Evolutionary conservation across 1,139 yeast species (phyloP), one percentile per base, ranked within the genome.

Genomic region (Blastobotrys buckinghamii): DNA sequence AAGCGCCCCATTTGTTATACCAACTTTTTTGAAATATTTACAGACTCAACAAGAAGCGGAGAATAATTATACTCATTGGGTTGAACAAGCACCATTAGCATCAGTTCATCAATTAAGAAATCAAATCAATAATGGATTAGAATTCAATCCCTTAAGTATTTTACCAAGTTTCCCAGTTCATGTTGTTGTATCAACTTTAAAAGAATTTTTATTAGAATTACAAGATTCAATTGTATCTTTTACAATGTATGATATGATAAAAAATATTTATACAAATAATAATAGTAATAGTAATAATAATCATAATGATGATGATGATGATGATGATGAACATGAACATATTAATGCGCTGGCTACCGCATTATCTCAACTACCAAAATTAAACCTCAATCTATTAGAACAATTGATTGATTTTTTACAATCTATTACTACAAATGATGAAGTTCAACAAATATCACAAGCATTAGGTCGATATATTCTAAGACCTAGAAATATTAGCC

Each of bases 211-310:
- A 29, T 70, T 87, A 62, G 96, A 89, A 63, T 72, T 89, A 45
- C 96, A 96, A 0, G 90, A 84, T 56, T 82, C 95, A 0, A 66
- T 88, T 33, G 77, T 89, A 12, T 82, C 95, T 1, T 74, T 76
- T 55, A 77, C 79, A 26, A 73, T 79, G 47, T 83, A 81, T 60
- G 92, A 86, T 59, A 69, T 84, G 49, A 73, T 85, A 55, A 79
- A 79, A 60, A 75, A 81, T 2, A 70, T 86, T 35, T 87, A 34
- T 19, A n/a, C 27, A n/a, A 8, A 17, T 15, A 16, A 19, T 10
- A 13, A 33, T 16, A 16, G n/a, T 7, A 26, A 26, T 10, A 26
- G 9, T 10, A n/a, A n/a, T n/a, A n/a, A n/a, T n/a, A n/a, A n/a
- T n/a, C n/a, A n/a, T n/a, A n/a, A n/a, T n/a, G n/a, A n/a, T n/a